Percentiles rank a stretch among this genome's conserved stretches.
Conservation (phyloP, 2,329 filamentous ascomycete species). For the Grosmannia clavigera region DNA sequence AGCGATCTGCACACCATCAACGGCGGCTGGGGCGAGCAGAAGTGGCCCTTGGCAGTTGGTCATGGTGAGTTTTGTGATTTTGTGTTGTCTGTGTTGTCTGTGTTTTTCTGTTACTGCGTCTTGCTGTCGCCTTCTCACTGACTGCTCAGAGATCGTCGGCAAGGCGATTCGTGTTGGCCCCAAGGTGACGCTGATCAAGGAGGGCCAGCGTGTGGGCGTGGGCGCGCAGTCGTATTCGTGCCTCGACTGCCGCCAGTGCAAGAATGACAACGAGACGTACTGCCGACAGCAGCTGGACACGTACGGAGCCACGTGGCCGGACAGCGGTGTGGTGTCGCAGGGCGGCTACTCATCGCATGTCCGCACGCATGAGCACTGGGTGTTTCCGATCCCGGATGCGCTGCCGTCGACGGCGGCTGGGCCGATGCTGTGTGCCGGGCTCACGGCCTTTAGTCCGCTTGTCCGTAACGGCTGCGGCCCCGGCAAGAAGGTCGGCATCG, state of each 20-base stretch:
- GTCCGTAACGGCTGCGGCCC: constrained; percentile 63
- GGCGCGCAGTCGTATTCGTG: constrained; percentile 56
- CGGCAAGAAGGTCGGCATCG: constrained; percentile 66
- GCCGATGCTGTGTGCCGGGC: constrained; percentile 74
- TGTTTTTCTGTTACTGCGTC: neutral
- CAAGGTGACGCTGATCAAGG: constrained; percentile 47
- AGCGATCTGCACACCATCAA: constrained; percentile 60
- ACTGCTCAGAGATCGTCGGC: constrained; percentile 49
- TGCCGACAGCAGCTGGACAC: constrained; percentile 49
- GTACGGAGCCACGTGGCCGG: constrained; percentile 41
- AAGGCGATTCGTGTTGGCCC: constrained; percentile 54
- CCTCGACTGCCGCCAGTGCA: constrained; percentile 52
- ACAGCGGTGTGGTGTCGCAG: constrained; percentile 41
- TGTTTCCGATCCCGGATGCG: constrained; percentile 63
- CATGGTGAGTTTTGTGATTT: constrained; percentile 34
- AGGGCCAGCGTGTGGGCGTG: constrained; percentile 55
- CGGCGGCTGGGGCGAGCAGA: constrained; percentile 53
- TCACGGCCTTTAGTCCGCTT: constrained; percentile 69
- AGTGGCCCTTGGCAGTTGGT: constrained; percentile 53
- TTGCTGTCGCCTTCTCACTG: neutral
- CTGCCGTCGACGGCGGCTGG: constrained; percentile 52
- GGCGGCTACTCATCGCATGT: constrained; percentile 36
- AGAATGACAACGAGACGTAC: constrained; percentile 56
- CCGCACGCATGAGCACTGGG: constrained; percentile 58
- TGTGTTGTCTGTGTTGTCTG: neutral